Base-by-base conservation (phyloP, 495 filamentous ascomycete genomes). In the Choiromyces venosus region DNA sequence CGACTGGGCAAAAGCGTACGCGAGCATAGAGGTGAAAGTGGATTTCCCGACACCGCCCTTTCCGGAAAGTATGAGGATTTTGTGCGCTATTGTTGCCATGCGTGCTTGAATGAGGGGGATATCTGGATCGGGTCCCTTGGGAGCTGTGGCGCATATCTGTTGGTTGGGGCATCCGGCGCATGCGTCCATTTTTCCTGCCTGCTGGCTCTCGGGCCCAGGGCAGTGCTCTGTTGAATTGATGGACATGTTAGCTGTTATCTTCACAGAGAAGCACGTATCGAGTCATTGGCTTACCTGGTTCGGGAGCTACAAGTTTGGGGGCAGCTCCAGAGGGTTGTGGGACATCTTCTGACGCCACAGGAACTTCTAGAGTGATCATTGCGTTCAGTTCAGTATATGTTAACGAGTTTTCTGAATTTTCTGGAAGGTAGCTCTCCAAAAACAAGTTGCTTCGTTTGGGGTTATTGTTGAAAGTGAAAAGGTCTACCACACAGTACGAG, bases 41-140 rank as follows among this genome's bases (percentile, higher is more conserved):
- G 90, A 93, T 82, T 99, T 99, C 19, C 95, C 95, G 3, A 99
- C 95, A 73, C 95, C 95, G 75, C 95, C 95, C 86, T 99, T 99
- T 78, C 95, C 95, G 64, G 91, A 93, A 14, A 98, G 86, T 14
- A 98, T 70, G 37, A 99, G 87, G 74, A 98, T 89, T 83, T 98
- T 98, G 85, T 97, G 94, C 67, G 87, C 86, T 71, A 99, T 89
- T 70, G 87, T 86, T 12, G 92, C 86, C 18, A 99, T 89, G 1
- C 93, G 93, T 65, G 89, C 86, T 33, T 93, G 89, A 78, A 99
- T 97, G 73, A 93, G 81, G 0, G 93, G 89, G 70, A 98, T 89
- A 82, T 98, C 96, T 0, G 94, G 95, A 82, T 99, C 95, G 18
- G 96, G 94, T 4, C 94, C 95, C 83, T 97, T 98, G 37, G 96